phyloP scores from a whole-genome alignment of 805 yeast genomes.

The Candida oleophila region DNA sequence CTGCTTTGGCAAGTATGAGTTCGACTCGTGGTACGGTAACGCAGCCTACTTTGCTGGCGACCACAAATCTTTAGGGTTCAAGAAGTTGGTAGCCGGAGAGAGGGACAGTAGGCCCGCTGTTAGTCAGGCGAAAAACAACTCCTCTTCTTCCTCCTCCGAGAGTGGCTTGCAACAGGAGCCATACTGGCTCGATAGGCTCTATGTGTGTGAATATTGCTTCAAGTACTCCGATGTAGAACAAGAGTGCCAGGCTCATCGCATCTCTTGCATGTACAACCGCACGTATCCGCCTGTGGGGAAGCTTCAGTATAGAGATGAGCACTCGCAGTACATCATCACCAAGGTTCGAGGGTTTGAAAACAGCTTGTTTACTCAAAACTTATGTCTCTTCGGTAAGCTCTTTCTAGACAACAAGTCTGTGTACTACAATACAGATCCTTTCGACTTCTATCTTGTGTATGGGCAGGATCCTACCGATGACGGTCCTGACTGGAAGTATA shows the following conservation, averaged over 20 bases:
- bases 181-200: conserved; percentile 60
- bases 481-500: conserved; percentile 10
- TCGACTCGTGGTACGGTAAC: conserved; percentile 87
- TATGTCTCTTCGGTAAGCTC: conserved; percentile 82
- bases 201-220: conserved; percentile 82
- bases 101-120: background rate
- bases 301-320: conserved; percentile 61
- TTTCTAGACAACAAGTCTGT: conserved; percentile 89
- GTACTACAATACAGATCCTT: conserved; percentile 73
- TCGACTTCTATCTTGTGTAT: conserved; percentile 76
- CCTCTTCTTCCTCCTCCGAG: too few relatives aligned
- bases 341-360: conserved; percentile 67
- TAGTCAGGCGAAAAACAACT: too few relatives aligned
- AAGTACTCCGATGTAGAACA: conserved; percentile 58
- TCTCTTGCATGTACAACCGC: conserved; percentile 36
- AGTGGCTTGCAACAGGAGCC: too few relatives aligned
- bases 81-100: conserved; percentile 2
- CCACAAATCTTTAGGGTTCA: conserved; percentile 44
- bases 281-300: conserved; percentile 56
- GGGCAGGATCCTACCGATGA: conserved; percentile 36
- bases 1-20: conserved; percentile 62
- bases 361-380: conserved; percentile 72
- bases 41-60: conserved; percentile 64
- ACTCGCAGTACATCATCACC: conserved; percentile 49
- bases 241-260: conserved; percentile 51